Percentiles rank a stretch among this genome's conserved stretches.
phyloP scores from a whole-genome alignment of 1,284 basidiomycete species.

The Termitomyces sp. region DNA sequence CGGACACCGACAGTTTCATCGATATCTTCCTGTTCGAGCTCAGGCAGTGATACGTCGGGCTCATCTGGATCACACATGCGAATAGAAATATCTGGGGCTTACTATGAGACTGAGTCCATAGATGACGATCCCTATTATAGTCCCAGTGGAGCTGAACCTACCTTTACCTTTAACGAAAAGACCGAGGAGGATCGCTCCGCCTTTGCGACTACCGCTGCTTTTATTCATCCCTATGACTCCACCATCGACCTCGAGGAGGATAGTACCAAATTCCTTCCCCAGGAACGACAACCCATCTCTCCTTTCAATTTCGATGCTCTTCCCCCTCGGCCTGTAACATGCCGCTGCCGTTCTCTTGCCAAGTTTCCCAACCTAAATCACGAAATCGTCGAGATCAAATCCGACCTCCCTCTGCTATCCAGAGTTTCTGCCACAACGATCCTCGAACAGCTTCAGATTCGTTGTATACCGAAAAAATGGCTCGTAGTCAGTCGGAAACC shows the following conservation, averaged over 20 bases:
- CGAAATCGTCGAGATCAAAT: conserved; percentile 17
- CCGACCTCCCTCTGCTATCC: conserved; percentile 17
- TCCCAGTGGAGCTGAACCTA: conserved; percentile 25
- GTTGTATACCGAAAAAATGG: conserved; percentile 32
- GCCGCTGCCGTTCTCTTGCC: not conserved
- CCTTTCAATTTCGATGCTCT: conserved; percentile 60
- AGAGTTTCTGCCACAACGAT: conserved; percentile 23
- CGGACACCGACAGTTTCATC: conserved; percentile 23
- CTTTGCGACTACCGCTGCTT: conserved; percentile 45
- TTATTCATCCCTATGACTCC: conserved; percentile 49
- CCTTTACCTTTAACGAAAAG: conserved; percentile 24
- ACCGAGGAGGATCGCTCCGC: conserved; percentile 17
- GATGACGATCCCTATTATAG: conserved; percentile 47
- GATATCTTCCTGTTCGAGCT: conserved; percentile 19
- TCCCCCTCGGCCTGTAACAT: conserved; percentile 22
- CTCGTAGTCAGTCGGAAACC: not conserved
- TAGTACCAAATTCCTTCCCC: conserved; percentile 24
- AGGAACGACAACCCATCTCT: conserved; percentile 38
- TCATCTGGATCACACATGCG: conserved; percentile 23
- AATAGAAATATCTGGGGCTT: conserved; percentile 59
- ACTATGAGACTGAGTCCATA: conserved; percentile 53
- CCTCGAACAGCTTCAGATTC: conserved; percentile 35
- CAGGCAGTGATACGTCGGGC: conserved; percentile 18
- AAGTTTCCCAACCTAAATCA: conserved; percentile 10
- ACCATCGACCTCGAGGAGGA: conserved; percentile 31